These are phyloP conservation scores for Trichoderma endophyticum DNA, from an alignment of 2,329 filamentous ascomycete genomes.

Conservation along the genomic window DNA sequence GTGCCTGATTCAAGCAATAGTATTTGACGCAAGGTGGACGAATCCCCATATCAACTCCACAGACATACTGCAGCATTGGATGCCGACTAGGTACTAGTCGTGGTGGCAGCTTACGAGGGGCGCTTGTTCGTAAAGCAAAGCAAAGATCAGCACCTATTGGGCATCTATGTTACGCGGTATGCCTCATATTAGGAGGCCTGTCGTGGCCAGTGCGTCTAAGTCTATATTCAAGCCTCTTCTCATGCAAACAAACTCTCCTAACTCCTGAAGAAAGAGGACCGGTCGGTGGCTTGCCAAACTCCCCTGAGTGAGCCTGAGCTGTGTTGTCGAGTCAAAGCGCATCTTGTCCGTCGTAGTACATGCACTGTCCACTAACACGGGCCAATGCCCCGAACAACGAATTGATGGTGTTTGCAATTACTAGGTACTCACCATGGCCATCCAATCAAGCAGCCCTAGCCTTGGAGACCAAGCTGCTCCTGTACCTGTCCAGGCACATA, in stretches of 20 bases:
- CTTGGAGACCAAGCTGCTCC: not conserved
- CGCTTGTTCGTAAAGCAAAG: not conserved
- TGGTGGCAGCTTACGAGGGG: not conserved
- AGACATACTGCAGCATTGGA: not conserved
- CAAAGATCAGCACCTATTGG: not conserved
- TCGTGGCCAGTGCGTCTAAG: not conserved
- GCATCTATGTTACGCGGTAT: not conserved
- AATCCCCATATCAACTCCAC: not conserved
- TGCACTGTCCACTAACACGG: not conserved
- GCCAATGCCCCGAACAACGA: not conserved
- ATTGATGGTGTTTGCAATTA: slow-evolving; percentile 4
- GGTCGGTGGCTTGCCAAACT: not conserved
- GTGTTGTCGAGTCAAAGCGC: not conserved
- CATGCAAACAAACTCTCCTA: not conserved
- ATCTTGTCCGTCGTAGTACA: not conserved
- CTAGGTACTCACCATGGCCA: not conserved
- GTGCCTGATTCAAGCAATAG: not conserved
- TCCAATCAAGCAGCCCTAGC: slow-evolving; percentile 13
- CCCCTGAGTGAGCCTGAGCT: not conserved
- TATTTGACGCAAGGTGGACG: not conserved
- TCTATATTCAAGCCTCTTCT: not conserved
- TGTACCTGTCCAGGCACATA: not conserved
- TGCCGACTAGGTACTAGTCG: not conserved
- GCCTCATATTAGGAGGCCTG: not conserved
- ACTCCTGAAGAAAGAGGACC: not conserved